phyloP scores from a whole-genome alignment of 2,329 filamentous ascomycete species.

The Epichloe sibirici region DNA sequence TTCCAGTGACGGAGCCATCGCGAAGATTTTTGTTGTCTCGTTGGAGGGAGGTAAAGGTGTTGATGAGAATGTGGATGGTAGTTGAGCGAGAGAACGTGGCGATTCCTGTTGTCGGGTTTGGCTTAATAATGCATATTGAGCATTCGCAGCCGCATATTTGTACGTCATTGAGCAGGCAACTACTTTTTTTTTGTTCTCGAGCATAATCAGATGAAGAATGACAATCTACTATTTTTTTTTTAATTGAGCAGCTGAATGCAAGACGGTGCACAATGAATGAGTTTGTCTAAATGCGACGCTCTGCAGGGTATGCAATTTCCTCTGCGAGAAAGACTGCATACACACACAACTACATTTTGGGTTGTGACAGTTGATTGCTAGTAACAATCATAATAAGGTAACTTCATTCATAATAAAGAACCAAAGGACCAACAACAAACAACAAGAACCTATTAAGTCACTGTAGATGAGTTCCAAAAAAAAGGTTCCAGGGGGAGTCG shows the following conservation, averaged over 20 bases:
- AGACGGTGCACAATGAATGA: no score
- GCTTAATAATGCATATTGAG: constrained; percentile 1
- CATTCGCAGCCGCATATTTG: neutral
- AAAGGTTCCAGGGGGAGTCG: constrained; percentile 23
- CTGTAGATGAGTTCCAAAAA: constrained; percentile 3
- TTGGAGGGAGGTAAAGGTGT: neutral
- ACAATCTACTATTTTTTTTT: no score
- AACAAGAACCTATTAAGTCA: neutral
- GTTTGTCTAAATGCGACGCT: no score
- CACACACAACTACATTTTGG: no score
- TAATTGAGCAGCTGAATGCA: no score
- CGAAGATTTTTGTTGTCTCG: neutral
- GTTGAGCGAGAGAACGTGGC: neutral
- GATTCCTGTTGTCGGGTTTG: neutral
- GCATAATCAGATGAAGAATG: no score
- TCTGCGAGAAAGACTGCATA: no score
- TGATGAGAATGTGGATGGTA: neutral
- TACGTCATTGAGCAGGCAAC: neutral
- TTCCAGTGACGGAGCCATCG: constrained; percentile 74
- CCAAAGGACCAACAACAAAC: neutral
- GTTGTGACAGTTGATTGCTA: no score
- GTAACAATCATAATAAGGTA: no score
- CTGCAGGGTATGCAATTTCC: no score
- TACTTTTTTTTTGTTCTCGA: neutral
- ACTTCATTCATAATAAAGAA: neutral